Evolutionary conservation across 495 filamentous ascomycete species (phyloP).

Genomic region (Cudoniella acicularis): DNA sequence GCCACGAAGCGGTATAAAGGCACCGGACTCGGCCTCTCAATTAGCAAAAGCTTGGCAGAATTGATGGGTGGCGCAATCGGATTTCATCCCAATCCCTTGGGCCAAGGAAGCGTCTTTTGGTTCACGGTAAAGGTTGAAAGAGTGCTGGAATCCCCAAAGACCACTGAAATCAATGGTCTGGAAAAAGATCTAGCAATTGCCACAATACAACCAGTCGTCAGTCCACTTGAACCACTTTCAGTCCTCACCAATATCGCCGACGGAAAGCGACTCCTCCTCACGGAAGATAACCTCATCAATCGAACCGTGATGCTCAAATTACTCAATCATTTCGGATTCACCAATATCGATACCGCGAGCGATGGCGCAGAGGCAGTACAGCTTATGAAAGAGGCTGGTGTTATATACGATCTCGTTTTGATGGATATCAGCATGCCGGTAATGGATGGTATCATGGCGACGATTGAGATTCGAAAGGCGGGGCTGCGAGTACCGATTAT

Average conservation of each 20-base stretch:
- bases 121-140: conserved; percentile 50
- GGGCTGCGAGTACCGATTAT: conserved; percentile 52
- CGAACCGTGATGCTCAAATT: conserved; percentile 58
- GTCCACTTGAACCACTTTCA: conserved; percentile 4
- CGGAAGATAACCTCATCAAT: conserved; percentile 61
- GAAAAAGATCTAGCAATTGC: conserved; percentile 29
- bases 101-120: conserved; percentile 57
- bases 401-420: conserved; percentile 51
- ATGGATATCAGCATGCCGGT: conserved; percentile 54
- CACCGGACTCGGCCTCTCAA: conserved; percentile 74
- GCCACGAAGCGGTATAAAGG: conserved; percentile 76
- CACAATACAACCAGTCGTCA: conserved; percentile 10
- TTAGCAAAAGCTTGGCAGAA: conserved; percentile 68
- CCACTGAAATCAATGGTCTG: conserved; percentile 1
- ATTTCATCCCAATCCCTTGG: conserved; percentile 48
- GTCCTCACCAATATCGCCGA: conserved; percentile 17
- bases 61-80: conserved; percentile 69
- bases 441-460: conserved; percentile 40
- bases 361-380: conserved; percentile 56
- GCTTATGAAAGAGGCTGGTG: conserved; percentile 44
- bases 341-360: conserved; percentile 46
- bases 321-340: conserved; percentile 50
- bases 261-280: conserved; percentile 49
- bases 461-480: conserved; percentile 31
- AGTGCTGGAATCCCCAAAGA: conserved; percentile 28